Evolutionary conservation across 768 basidiomycete genomes (phyloP), one percentile per base, ranked within the genome.

Genomic region (Russula brevipes): DNA sequence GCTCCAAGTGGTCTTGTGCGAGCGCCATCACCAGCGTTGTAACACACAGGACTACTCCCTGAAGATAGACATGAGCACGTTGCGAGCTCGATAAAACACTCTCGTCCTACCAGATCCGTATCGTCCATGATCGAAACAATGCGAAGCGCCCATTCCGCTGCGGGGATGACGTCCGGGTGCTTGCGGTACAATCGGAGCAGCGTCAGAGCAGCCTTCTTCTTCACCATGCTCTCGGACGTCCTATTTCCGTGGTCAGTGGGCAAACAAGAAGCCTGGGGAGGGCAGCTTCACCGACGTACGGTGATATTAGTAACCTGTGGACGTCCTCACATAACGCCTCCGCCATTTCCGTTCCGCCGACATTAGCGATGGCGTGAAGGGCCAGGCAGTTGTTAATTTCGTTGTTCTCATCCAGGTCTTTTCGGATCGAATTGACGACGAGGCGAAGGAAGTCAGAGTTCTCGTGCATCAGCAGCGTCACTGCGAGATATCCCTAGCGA

Each of bases 261-360:
- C 63, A 31, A 24, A 24, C 24, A 24, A 24, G 8, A 17, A 35
- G 52, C 58, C 24, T 57, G 44, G 55, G 52, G 46, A 12, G 17
- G 39, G 6, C 39, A 54, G 30, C 10, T 33, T 50, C 47, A 39
- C 31, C 10, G 12, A 76, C 82, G 70, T 72, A 98, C 96, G 93
- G 92, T 64, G 93, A 96, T 68, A 99, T 98, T 56, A 99, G 79
- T 24, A 97, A 77, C 53, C 95, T 84, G 75, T 98, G 96, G 1
- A 99, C 97, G 70, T 96, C 94, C 70, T 92, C 91, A 10, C 83
- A 86, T 49, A 99, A 80, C 7, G 94, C 89, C 72, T 99, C 97
- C 8, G 97, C 96, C 94, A 99, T 99, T 75, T 98, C 97, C 70
- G 89, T 90, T 46, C 95, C 91, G 51, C 97, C 97, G 30, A 99